These are phyloP conservation scores for Priceomyces fermenticarens DNA, from an alignment of 805 yeast genomes.

Conservation along the genomic window DNA sequence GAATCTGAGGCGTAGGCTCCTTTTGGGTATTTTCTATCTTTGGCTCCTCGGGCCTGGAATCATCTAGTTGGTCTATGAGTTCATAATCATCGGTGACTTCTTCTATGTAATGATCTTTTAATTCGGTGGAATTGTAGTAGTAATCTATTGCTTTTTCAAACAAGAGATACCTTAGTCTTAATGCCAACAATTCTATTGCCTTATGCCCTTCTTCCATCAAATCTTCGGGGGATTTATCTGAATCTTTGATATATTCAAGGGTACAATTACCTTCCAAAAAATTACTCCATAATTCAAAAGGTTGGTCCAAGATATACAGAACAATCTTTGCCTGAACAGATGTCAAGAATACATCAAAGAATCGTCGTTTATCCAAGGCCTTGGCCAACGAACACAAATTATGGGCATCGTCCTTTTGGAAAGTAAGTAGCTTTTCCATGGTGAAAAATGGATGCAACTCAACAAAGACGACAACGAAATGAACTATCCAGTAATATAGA, in stretches of 20 bases:
- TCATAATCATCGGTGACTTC: slow-evolving; percentile 35
- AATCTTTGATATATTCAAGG: slow-evolving; percentile 15
- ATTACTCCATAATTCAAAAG: slow-evolving; percentile 30
- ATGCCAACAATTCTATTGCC: slow-evolving; percentile 42
- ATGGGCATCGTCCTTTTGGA: slow-evolving; percentile 28
- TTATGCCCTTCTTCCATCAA: slow-evolving; percentile 42
- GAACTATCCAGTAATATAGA: too few species aligned
- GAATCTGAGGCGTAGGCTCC: slow-evolving; percentile 11
- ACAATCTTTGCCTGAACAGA: slow-evolving; percentile 33
- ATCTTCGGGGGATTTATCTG: slow-evolving; percentile 38
- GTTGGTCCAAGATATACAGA: slow-evolving; percentile 25
- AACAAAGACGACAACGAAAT: too few species aligned
- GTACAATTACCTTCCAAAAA: slow-evolving; percentile 39
- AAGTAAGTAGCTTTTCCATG: slow-evolving; percentile 39
- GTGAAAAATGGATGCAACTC: neutral
- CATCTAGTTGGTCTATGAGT: slow-evolving; percentile 31
- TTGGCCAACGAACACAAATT: slow-evolving; percentile 36
- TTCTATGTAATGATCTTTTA: slow-evolving; percentile 21
- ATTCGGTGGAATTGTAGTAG: slow-evolving; percentile 26
- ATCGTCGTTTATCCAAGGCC: slow-evolving; percentile 24
- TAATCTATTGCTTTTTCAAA: slow-evolving; percentile 70
- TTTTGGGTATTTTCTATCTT: slow-evolving; percentile 14
- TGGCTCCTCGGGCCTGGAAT: slow-evolving; percentile 11
- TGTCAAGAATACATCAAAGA: slow-evolving; percentile 34
- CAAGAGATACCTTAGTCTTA: slow-evolving; percentile 62